Evolutionary conservation across 192 early-diverging fungal species (phyloP), one percentile per base, ranked within the genome.

Genomic region (Linnemannia schmuckeri): DNA sequence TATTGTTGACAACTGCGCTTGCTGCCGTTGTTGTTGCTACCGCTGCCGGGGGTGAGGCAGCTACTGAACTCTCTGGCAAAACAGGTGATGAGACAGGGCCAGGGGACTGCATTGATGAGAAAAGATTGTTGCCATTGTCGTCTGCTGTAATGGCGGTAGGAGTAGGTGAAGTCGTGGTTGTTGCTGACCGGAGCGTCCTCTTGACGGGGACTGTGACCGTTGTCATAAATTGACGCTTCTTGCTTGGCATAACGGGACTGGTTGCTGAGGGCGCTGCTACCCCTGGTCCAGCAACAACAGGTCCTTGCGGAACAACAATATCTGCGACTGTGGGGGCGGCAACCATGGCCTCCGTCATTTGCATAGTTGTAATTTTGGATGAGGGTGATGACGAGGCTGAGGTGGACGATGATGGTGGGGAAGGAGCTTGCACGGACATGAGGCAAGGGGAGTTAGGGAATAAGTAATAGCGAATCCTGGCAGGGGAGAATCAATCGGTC

Each of bases 1-100:
- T 55, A 68, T 74, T 82, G 35, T 73, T 69, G 70, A 69, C 42
- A 55, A 52, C 71, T 37, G 20, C 37, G 15, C 27, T 27, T 75
- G 74, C 37, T 52, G 20, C 20, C 54, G 22, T 3, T 22, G n/a
- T 15, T 40, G 37, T 1, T 37, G n/a, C 74, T 75, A 35, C 13
- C 41, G 74, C 15, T 61, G 49, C 44, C 44, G 44, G 46, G 24
- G 47, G 33, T 35, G 17, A 30, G 33, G 10, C 13, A 13, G 30
- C 61, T 30, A 15, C 27, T 66, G 30, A 8, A 66, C 2, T 66
- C 30, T 66, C 61, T 66, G 61, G 30, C 61, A 33, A 9, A 10
- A 15, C 13, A 33, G 61, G 10, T 1, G 27, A 15, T 4, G 30
- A 4, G 61, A 5, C 10, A 33, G 24, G 12, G 13, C 61, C 30